Percentiles rank a stretch among this genome's conserved stretches.
Evolutionary conservation across 768 basidiomycete species (phyloP).

Genomic region (Chalciporus piperatus): DNA sequence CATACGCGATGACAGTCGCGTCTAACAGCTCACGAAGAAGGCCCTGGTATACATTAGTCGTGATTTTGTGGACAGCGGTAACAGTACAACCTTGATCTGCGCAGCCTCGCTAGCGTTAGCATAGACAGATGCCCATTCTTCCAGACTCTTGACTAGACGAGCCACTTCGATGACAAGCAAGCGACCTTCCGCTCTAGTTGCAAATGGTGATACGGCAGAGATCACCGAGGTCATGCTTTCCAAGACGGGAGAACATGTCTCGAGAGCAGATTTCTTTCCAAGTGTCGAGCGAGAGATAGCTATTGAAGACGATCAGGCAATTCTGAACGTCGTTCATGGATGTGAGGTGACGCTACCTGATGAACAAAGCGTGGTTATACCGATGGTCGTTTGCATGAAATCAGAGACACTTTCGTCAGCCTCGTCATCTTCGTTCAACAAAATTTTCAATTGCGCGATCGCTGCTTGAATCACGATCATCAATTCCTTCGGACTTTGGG

Average conservation of each 20-base stretch:
- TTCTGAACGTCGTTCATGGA: neutral
- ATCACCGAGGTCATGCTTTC: slow-evolving; percentile 11
- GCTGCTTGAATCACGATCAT: slow-evolving; percentile 41
- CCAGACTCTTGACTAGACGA: slow-evolving; percentile 12
- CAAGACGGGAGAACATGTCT: slow-evolving; percentile 21
- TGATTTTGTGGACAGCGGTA: neutral
- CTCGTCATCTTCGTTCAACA: slow-evolving; percentile 15
- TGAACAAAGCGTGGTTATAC: slow-evolving; percentile 18
- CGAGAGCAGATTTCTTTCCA: slow-evolving; percentile 22
- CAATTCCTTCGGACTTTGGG: slow-evolving; percentile 40
- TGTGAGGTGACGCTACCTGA: slow-evolving; percentile 16
- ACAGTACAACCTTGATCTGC: slow-evolving; percentile 20
- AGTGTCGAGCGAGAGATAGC: slow-evolving; percentile 25
- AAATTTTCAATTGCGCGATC: slow-evolving; percentile 30
- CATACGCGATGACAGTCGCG: slow-evolving; percentile 33
- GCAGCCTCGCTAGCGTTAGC: neutral
- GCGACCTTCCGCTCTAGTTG: slow-evolving; percentile 17
- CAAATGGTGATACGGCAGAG: slow-evolving; percentile 12
- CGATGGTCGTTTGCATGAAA: slow-evolving; percentile 12
- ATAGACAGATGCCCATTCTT: slow-evolving; percentile 13
- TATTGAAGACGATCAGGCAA: slow-evolving; percentile 7
- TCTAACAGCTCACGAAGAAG: slow-evolving; percentile 35
- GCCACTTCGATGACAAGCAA: slow-evolving; percentile 17
- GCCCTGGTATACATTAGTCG: slow-evolving; percentile 19
- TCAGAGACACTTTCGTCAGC: slow-evolving; percentile 9